phyloP scores from a whole-genome alignment of 2,329 filamentous ascomycete species.

The Cladosporium phlei region DNA sequence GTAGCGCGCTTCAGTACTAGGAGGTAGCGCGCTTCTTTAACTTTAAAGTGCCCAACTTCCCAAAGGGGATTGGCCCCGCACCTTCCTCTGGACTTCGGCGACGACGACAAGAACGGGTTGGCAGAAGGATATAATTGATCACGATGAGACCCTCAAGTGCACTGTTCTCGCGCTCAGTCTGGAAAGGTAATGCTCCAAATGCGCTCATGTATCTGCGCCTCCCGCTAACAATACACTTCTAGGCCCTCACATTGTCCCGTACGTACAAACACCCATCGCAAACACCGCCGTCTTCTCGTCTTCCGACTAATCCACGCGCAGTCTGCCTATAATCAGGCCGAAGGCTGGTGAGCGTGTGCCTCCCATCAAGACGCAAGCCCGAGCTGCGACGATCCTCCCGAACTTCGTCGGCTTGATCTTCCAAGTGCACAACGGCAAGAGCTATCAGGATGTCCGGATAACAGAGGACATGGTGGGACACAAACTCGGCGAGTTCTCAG shows the following conservation, averaged over 20 bases:
- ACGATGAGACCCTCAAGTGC: constrained; percentile 28
- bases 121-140: constrained; percentile 9
- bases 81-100: neutral
- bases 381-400: constrained; percentile 82
- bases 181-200: constrained; percentile 63
- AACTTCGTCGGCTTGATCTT: constrained; percentile 89
- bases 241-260: constrained; percentile 70
- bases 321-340: constrained; percentile 59
- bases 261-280: constrained; percentile 37
- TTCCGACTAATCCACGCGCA: constrained; percentile 27
- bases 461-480: constrained; percentile 96
- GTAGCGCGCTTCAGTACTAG: too few relatives aligned
- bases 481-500: constrained; percentile 87
- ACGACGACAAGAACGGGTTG: neutral
- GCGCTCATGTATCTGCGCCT: neutral
- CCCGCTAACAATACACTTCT: constrained; percentile 14
- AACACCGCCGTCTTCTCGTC: neutral
- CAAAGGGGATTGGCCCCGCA: constrained; percentile 6
- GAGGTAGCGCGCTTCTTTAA: too few relatives aligned
- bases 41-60: too few relatives aligned
- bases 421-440: constrained; percentile 87
- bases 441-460: constrained; percentile 74
- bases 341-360: constrained; percentile 59
- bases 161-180: constrained; percentile 65
- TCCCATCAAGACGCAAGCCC: constrained; percentile 80